Conservation (phyloP, 257 asterid species). For the Marsdenia floribunda region DNA sequence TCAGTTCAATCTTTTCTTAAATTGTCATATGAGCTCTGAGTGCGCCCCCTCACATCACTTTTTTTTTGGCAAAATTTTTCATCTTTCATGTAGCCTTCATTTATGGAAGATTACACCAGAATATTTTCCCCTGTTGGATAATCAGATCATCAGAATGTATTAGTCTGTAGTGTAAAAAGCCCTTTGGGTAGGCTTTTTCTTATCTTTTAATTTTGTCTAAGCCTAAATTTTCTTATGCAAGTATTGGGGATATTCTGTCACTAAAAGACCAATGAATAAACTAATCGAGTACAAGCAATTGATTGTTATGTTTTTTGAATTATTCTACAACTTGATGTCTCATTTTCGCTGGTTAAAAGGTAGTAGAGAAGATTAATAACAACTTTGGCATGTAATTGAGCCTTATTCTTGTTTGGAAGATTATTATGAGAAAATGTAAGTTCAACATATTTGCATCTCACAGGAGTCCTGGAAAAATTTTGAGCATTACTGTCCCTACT, state of each 20-base stretch:
- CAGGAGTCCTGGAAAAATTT: constrained; percentile 94
- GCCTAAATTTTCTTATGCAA: not conserved
- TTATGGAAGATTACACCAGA: not conserved
- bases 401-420: not conserved
- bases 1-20: not conserved
- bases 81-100: not conserved
- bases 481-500: constrained; percentile 67
- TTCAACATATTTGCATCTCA: constrained; percentile 11
- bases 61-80: not conserved
- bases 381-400: not conserved
- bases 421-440: not conserved
- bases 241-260: not conserved
- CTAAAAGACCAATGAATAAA: not conserved
- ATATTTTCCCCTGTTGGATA: not conserved
- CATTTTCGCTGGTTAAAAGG: not conserved
- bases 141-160: not conserved
- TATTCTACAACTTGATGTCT: not conserved
- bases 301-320: not conserved
- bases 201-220: not conserved
- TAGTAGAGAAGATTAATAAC: not conserved
- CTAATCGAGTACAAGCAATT: not conserved
- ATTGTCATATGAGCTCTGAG: not conserved
- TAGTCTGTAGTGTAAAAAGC: not conserved
- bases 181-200: not conserved
- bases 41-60: too few relatives aligned